Conservation (phyloP, 805 yeast genomes). For the Metschnikowia arizonensis region DNA sequence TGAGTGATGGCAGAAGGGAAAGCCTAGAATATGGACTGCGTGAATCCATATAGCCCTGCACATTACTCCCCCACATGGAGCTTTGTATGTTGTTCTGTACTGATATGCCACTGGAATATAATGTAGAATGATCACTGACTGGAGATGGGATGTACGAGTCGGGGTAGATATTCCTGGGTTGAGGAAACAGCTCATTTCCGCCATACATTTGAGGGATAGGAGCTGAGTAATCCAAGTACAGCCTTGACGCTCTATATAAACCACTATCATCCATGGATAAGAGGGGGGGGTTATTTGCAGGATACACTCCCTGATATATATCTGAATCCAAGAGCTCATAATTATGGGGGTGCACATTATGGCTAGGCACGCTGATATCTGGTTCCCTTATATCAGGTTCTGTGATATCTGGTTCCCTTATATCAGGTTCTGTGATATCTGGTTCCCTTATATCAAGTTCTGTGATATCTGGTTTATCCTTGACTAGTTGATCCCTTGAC, state of each 20-base stretch:
- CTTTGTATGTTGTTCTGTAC: neutral
- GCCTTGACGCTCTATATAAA: neutral
- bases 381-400: too few species aligned
- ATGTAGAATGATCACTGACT: neutral
- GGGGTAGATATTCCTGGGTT: neutral
- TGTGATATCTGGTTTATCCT: too few species aligned
- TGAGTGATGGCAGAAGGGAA: constrained; percentile 9
- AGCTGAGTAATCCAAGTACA: neutral
- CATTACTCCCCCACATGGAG: neutral
- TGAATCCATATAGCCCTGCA: constrained; percentile 12
- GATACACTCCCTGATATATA: neutral
- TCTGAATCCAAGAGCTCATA: too few species aligned
- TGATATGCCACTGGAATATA: neutral
- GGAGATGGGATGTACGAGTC: constrained; percentile 3
- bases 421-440: too few species aligned
- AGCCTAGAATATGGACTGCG: constrained; percentile 10
- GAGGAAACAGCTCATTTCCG: neutral
- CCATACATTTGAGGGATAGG: neutral
- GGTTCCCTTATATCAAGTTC: too few species aligned
- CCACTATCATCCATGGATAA: neutral
- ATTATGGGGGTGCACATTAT: too few species aligned
- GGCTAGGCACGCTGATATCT: too few species aligned
- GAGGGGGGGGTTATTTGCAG: neutral
- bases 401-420: too few species aligned
- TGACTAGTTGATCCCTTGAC: too few species aligned